Evolutionary conservation across 2,329 filamentous ascomycete species (phyloP), one percentile per base, ranked within the genome.

Genomic region (Plectosphaerella cucumerina): DNA sequence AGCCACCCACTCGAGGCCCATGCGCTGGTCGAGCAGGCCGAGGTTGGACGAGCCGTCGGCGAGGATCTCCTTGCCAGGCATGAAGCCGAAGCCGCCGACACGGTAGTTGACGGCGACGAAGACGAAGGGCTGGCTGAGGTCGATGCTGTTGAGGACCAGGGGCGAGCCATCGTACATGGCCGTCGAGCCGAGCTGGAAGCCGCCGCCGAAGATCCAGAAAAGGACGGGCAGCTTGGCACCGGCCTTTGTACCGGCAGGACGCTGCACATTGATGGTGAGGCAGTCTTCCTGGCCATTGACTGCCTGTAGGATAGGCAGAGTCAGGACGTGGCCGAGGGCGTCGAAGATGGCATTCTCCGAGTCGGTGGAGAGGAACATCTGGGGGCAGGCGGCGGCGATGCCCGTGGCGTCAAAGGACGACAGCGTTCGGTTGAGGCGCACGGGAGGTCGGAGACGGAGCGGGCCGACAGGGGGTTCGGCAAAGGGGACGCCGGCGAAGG

Each of bases 91-190:
- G 0, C 83, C 87, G 8, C 80, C 86, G 1, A 89, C 72, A 2
- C 88, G 84, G 68, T 95, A 92, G 69, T 91, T 92, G 61, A 92
- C 82, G 0, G 85, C 80, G 0, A 93, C 88, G 49, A 85, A 89
- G 44, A 95, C 70, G 55, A 93, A 83, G 0, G 86, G 84, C 67
- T 88, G 81, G 31, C 74, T 74, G 49, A 77, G 58, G 3, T 61
- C 53, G 35, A 81, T 62, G 3, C 73, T 78, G 15, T 71, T 70
- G 1, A 61, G 49, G 1, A 85, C 58, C 11, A 82, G 66, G 41
- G 67, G 67, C 4, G 70, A 65, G 4, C 67, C 79, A 53, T 84
- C 78, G 56, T 83, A 85, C 65, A 73, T 77, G 51, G 62, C 65
- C 50, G 65, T 75, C 52, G 65, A 76, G 21, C 76, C 78, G 6